These are phyloP conservation scores for Sporobolomyces phaffii DNA, from an alignment of 768 basidiomycete species.

Conservation along the genomic window DNA sequence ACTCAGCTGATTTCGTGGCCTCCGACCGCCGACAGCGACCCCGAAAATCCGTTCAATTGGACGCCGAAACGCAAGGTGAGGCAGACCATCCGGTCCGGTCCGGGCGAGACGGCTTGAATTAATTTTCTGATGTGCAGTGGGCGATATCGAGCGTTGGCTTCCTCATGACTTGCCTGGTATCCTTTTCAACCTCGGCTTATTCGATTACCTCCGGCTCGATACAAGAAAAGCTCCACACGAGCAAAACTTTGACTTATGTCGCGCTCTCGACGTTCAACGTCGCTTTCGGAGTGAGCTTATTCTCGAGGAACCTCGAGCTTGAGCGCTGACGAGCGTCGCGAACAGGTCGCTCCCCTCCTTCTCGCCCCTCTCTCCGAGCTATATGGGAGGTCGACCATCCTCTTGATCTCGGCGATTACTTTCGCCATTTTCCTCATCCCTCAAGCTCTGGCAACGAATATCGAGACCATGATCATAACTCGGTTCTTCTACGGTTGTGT, in stretches of 20 bases:
- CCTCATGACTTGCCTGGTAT: conserved; percentile 20
- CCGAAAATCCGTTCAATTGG: conserved; percentile 38
- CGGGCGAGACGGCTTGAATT: too few relatives aligned
- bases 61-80: conserved; percentile 21
- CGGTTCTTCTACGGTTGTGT: conserved; percentile 46
- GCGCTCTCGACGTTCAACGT: conserved; percentile 38
- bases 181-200: conserved; percentile 37
- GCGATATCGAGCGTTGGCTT: conserved; percentile 17
- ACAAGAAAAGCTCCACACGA: conserved; percentile 38
- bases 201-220: conserved; percentile 33
- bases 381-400: conserved; percentile 44
- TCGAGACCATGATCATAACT: conserved; percentile 45
- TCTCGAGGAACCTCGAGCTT: neutral
- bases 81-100: too few relatives aligned
- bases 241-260: conserved; percentile 35
- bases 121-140: too few relatives aligned
- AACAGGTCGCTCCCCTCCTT: conserved; percentile 42
- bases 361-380: conserved; percentile 45
- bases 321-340: neutral
- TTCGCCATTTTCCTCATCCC: conserved; percentile 37
- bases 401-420: conserved; percentile 41
- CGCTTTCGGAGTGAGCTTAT: conserved; percentile 37
- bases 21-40: conserved; percentile 16
- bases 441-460: conserved; percentile 44
- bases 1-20: neutral